Conservation (phyloP, 805 yeast species). For the Scheffersomyces stipitis region DNA sequence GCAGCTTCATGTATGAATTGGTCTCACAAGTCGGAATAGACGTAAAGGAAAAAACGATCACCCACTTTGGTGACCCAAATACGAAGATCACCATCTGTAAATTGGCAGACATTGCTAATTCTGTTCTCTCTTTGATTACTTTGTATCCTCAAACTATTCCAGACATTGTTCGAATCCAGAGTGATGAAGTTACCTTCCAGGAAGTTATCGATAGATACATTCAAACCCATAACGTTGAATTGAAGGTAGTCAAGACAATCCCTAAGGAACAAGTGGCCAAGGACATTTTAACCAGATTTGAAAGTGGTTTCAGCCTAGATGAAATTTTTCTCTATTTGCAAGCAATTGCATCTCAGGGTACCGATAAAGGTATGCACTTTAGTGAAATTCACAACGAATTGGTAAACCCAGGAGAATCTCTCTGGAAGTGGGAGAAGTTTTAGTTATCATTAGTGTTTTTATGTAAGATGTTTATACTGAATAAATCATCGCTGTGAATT, state of each 20-base stretch:
- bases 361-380: not conserved
- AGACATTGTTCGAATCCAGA: conserved; percentile 40
- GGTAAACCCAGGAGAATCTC: not conserved
- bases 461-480: too few species aligned
- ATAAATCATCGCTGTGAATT: too few species aligned
- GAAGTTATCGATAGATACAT: conserved; percentile 42
- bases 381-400: not conserved
- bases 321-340: not conserved
- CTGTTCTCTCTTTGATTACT: conserved; percentile 42
- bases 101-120: conserved; percentile 45
- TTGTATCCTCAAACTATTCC: conserved; percentile 37
- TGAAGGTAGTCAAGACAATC: conserved; percentile 23
- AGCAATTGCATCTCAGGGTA: not conserved
- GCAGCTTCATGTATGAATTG: conserved; percentile 30
- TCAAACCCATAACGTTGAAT: conserved; percentile 28
- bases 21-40: conserved; percentile 37
- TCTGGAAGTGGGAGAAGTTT: not conserved
- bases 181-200: conserved; percentile 36
- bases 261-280: conserved; percentile 10
- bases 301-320: not conserved
- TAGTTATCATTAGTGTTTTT: too few species aligned
- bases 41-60: conserved; percentile 27
- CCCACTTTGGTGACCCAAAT: conserved; percentile 39
- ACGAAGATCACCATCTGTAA: conserved; percentile 32
- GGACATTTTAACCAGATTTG: not conserved